A percentile compares a stretch with the other conserved stretches of the same genome.
Conservation (phyloP, 2,329 filamentous ascomycete genomes). For the Verticillium isaacii region DNA sequence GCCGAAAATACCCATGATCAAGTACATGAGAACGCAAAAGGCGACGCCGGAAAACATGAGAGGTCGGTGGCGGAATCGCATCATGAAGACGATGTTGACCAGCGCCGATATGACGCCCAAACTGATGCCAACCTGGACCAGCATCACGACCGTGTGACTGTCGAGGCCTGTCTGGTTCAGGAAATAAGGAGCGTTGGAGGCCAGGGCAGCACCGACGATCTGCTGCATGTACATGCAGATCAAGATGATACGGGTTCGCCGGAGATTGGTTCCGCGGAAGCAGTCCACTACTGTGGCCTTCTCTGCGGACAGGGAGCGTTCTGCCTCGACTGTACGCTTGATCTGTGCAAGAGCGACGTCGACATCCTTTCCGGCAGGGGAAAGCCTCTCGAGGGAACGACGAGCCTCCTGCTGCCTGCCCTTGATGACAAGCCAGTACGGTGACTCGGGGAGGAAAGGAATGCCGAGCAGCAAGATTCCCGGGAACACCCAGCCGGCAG, state of each 20-base stretch:
- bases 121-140: conserved; percentile 15
- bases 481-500: conserved; percentile 5
- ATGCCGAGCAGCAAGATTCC: conserved; percentile 8
- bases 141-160: conserved; percentile 12
- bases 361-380: background rate
- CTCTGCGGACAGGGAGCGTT: background rate
- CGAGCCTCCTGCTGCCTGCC: conserved; percentile 24
- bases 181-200: conserved; percentile 19
- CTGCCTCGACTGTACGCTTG: conserved; percentile 5
- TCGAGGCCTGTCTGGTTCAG: conserved; percentile 16
- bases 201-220: conserved; percentile 13
- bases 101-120: conserved; percentile 13
- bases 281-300: background rate
- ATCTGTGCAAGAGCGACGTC: conserved; percentile 2
- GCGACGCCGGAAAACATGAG: conserved; percentile 15
- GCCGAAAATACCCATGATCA: conserved; percentile 16
- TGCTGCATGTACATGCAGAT: conserved; percentile 14
- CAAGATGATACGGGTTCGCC: conserved; percentile 14
- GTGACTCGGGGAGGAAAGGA: conserved; percentile 35
- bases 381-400: conserved; percentile 13
- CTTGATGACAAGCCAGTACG: conserved; percentile 33
- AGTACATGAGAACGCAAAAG: conserved; percentile 13
- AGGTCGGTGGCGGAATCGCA: conserved; percentile 14
- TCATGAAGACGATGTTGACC: conserved; percentile 16
- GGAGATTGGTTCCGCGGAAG: conserved; percentile 11